These are phyloP conservation scores for Penicillium daleae DNA, from an alignment of 495 filamentous ascomycete genomes.

Conservation along the genomic window DNA sequence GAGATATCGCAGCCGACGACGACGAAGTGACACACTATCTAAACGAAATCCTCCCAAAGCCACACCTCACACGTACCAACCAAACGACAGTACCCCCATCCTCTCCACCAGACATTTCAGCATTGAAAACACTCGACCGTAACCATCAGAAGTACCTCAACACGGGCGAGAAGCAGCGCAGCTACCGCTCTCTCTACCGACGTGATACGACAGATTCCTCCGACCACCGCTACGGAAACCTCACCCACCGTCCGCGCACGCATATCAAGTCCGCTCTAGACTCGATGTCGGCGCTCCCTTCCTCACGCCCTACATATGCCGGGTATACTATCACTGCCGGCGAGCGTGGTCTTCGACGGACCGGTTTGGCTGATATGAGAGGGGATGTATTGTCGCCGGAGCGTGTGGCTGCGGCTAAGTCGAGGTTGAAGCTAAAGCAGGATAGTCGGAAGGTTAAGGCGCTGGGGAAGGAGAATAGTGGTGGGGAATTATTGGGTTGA, in stretches of 20 bases:
- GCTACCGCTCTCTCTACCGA: slow-evolving; percentile 32
- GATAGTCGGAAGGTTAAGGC: slow-evolving; percentile 39
- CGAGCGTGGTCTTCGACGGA: slow-evolving; percentile 44
- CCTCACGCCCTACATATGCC: slow-evolving; percentile 19
- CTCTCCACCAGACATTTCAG: slow-evolving; percentile 37
- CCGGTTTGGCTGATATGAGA: slow-evolving; percentile 36
- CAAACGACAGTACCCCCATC: slow-evolving; percentile 33
- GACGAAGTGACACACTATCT: slow-evolving; percentile 37
- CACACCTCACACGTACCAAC: slow-evolving; percentile 16
- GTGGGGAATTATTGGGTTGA: background rate
- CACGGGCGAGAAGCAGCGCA: slow-evolving; percentile 30
- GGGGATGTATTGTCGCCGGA: slow-evolving; percentile 59
- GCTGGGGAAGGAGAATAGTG: slow-evolving; percentile 38
- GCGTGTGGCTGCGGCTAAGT: slow-evolving; percentile 63
- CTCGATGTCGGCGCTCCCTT: slow-evolving; percentile 22
- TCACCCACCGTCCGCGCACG: slow-evolving; percentile 30
- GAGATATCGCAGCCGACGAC: slow-evolving; percentile 36
- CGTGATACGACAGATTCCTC: slow-evolving; percentile 20
- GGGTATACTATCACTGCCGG: slow-evolving; percentile 31
- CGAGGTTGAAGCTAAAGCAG: slow-evolving; percentile 59
- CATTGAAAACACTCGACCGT: slow-evolving; percentile 32
- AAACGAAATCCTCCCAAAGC: slow-evolving; percentile 34
- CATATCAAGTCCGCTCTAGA: slow-evolving; percentile 39
- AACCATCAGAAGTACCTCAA: slow-evolving; percentile 24
- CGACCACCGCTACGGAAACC: slow-evolving; percentile 24